These are phyloP conservation scores for Diaporthe humulicola DNA, from an alignment of 2,329 filamentous ascomycete species.

Conservation along the genomic window DNA sequence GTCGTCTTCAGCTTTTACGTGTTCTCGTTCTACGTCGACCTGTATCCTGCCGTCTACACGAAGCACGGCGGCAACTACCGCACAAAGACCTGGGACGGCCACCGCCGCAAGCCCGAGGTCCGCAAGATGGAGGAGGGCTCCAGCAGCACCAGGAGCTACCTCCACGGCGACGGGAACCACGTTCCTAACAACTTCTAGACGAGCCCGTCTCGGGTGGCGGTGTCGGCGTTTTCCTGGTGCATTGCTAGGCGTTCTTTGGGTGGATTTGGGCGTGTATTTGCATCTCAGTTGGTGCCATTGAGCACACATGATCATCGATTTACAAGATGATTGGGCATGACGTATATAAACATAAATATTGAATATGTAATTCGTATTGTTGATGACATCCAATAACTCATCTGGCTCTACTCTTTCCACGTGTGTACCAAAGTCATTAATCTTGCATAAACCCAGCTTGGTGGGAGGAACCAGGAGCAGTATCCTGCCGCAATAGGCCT, in stretches of 20 bases:
- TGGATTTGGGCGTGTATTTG: not conserved
- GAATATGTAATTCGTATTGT: slow-evolving; percentile 21
- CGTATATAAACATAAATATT: not conserved
- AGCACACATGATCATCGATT: not conserved
- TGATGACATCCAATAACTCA: not conserved
- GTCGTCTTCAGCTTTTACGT: slow-evolving; percentile 92
- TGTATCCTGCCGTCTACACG: slow-evolving; percentile 81
- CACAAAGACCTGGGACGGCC: slow-evolving; percentile 34
- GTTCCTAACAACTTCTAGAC: slow-evolving; percentile 30
- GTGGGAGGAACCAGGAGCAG: not conserved
- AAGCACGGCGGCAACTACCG: slow-evolving; percentile 53
- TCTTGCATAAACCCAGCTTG: not conserved
- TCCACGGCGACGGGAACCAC: slow-evolving; percentile 11
- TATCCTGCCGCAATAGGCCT: no score
- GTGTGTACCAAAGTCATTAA: not conserved
- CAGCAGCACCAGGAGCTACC: slow-evolving; percentile 32
- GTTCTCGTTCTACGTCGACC: slow-evolving; percentile 87
- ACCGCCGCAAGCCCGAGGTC: slow-evolving; percentile 14
- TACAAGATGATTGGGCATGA: not conserved
- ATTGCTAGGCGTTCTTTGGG: slow-evolving; percentile 3
- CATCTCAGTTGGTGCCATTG: not conserved
- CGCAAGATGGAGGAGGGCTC: slow-evolving; percentile 36
- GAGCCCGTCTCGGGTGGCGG: not conserved
- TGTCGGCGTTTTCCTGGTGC: not conserved
- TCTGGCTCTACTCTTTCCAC: not conserved